phyloP scores from a whole-genome alignment of 257 asterid species.

The Asclepias syriaca region DNA sequence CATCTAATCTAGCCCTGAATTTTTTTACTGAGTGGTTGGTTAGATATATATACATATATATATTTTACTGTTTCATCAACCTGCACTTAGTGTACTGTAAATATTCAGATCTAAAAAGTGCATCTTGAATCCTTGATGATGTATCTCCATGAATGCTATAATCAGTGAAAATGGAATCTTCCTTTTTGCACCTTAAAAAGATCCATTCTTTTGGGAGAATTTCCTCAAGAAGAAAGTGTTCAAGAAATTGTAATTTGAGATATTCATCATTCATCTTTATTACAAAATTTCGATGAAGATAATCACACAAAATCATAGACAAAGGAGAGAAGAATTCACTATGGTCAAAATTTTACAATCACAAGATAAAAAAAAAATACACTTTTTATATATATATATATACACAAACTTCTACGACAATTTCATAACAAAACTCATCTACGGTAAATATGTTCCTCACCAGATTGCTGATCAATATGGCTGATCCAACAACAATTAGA shows the following conservation, averaged over 20 bases:
- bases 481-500: conserved; percentile 24
- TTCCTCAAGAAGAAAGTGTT: too few species aligned
- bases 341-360: too few species aligned
- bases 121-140: background rate
- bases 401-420: too few species aligned
- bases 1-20: conserved; percentile 1
- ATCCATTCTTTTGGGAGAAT: too few species aligned
- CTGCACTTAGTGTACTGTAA: background rate
- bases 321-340: too few species aligned
- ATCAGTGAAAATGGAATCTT: too few species aligned
- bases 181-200: too few species aligned
- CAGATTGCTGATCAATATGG: conserved; percentile 22
- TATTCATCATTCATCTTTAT: too few species aligned
- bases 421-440: background rate
- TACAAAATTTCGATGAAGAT: too few species aligned
- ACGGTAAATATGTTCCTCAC: conserved; percentile 33
- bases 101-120: background rate
- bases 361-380: too few species aligned
- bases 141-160: background rate
- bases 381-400: too few species aligned
- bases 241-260: background rate
- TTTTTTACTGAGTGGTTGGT: background rate
- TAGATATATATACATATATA: background rate
- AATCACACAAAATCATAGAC: too few species aligned
- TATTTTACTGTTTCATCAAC: background rate